Percentiles rank a stretch among this genome's conserved stretches.
Evolutionary conservation across 192 early-diverging fungal genomes (phyloP).

Genomic region (Kickxella alabastrina): DNA sequence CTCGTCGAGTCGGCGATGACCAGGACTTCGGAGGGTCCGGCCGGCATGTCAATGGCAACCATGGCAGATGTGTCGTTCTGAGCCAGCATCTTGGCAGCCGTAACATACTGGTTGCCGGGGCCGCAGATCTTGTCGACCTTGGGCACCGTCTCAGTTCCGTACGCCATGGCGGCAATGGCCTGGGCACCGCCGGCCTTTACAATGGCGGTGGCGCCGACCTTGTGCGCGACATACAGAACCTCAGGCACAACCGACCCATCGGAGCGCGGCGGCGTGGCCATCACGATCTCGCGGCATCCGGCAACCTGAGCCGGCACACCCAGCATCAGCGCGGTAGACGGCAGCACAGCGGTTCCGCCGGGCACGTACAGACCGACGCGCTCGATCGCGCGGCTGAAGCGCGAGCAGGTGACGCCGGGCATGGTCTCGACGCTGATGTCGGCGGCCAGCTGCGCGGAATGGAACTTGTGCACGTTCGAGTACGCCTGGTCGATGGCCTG

Average conservation of each 20-base stretch:
- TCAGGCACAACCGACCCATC: slow-evolving; percentile 93
- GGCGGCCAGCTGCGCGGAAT: slow-evolving; percentile 80
- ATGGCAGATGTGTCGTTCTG: slow-evolving; percentile 94
- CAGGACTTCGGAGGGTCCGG: slow-evolving; percentile 97
- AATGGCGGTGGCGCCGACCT: slow-evolving; percentile 90
- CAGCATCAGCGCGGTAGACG: slow-evolving; percentile 93
- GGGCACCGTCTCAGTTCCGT: slow-evolving; percentile 90
- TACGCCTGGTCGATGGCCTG: slow-evolving; percentile 93
- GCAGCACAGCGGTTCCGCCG: slow-evolving; percentile 94
- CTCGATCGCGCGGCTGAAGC: slow-evolving; percentile 93
- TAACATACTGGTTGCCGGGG: slow-evolving; percentile 99
- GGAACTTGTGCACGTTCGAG: slow-evolving; percentile 89
- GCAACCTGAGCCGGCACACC: slow-evolving; percentile 97
- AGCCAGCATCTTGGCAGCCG: slow-evolving; percentile 95
- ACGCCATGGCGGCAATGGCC: slow-evolving; percentile 98
- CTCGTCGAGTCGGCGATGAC: slow-evolving; percentile 88
- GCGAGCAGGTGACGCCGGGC: slow-evolving; percentile 93
- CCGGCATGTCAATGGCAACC: slow-evolving; percentile 98
- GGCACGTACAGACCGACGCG: slow-evolving; percentile 97
- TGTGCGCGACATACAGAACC: slow-evolving; percentile 96
- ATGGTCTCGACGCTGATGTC: slow-evolving; percentile 87
- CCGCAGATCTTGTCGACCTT: slow-evolving; percentile 99
- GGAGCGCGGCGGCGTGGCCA: slow-evolving; percentile 90
- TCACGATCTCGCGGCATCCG: slow-evolving; percentile 89
- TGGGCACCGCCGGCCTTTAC: slow-evolving; percentile 96